Conservation (phyloP, 768 basidiomycete genomes). For the Phylloporus rhodoxanthus region DNA sequence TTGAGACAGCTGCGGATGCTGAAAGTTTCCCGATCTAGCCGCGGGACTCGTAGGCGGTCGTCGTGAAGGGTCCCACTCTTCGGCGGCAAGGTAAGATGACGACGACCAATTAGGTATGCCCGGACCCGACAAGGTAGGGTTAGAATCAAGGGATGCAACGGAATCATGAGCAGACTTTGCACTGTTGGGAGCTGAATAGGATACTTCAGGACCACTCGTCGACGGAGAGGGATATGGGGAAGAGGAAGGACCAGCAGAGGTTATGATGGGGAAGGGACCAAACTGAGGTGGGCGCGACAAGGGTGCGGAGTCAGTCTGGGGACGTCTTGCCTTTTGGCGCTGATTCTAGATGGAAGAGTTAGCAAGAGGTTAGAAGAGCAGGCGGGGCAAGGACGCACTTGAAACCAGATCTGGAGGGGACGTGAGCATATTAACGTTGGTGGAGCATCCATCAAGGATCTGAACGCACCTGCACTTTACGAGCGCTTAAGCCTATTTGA, state of each 20-base stretch:
- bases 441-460: conserved; percentile 2
- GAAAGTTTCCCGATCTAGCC: conserved; percentile 1
- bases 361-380: conserved; percentile 2
- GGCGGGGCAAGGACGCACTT: conserved; percentile 39
- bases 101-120: conserved; percentile 43
- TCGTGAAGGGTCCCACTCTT: conserved; percentile 14
- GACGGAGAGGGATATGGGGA: conserved; percentile 13
- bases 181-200: conserved; percentile 11
- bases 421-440: conserved; percentile 7
- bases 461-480: conserved; percentile 77
- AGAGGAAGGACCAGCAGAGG: conserved; percentile 28
- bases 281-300: conserved; percentile 54
- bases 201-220: conserved; percentile 6
- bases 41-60: conserved; percentile 10
- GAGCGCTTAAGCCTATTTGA: conserved; percentile 80
- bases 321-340: conserved; percentile 79
- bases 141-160: conserved; percentile 31
- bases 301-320: conserved; percentile 54
- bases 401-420: conserved; percentile 74
- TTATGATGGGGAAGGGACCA: conserved; percentile 51
- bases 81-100: conserved; percentile 12
- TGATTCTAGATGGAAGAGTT: conserved; percentile 54
- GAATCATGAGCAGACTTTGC: conserved; percentile 11
- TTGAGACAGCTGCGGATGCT: conserved; percentile 8
- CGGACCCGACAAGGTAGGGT: conserved; percentile 46